phyloP scores from a whole-genome alignment of 495 filamentous ascomycete species.

The Glutinoglossum americanum region DNA sequence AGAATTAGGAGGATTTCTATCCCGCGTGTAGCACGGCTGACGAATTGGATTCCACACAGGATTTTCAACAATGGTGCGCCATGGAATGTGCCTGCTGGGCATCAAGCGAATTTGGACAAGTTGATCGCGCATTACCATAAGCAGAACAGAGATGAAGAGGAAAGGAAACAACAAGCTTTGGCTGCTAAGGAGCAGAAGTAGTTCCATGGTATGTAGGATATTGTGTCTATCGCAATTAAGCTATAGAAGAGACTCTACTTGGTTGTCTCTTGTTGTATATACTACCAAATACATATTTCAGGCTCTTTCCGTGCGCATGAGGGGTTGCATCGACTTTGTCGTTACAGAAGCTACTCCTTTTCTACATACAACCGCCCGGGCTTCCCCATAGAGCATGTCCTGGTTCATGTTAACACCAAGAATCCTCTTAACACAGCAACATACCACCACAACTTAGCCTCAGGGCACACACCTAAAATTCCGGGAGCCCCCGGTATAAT shows the following conservation, averaged over 20 bases:
- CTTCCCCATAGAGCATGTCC: too few species aligned
- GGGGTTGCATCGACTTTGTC: too few species aligned
- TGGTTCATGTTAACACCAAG: too few species aligned
- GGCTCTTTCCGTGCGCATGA: background rate
- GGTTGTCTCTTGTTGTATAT: background rate
- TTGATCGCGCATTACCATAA: slow-evolving; percentile 41
- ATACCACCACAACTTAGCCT: too few species aligned
- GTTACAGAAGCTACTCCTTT: too few species aligned
- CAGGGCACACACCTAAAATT: too few species aligned
- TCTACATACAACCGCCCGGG: too few species aligned
- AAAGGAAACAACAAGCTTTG: slow-evolving; percentile 12
- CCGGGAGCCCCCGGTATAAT: too few species aligned
- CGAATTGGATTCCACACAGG: slow-evolving; percentile 14
- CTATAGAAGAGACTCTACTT: background rate
- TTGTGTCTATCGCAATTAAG: background rate
- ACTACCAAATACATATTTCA: background rate
- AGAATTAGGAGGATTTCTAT: background rate
- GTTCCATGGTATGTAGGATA: background rate
- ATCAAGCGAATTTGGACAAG: slow-evolving; percentile 33
- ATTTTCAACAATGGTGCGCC: slow-evolving; percentile 38
- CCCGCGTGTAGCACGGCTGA: background rate
- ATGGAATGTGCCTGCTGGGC: slow-evolving; percentile 41
- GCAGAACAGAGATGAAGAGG: slow-evolving; percentile 31
- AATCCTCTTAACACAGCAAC: too few species aligned
- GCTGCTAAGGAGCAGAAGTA: background rate